Base-by-base conservation (phyloP, 2,329 filamentous ascomycete genomes). In the Fusarium buharicum region DNA sequence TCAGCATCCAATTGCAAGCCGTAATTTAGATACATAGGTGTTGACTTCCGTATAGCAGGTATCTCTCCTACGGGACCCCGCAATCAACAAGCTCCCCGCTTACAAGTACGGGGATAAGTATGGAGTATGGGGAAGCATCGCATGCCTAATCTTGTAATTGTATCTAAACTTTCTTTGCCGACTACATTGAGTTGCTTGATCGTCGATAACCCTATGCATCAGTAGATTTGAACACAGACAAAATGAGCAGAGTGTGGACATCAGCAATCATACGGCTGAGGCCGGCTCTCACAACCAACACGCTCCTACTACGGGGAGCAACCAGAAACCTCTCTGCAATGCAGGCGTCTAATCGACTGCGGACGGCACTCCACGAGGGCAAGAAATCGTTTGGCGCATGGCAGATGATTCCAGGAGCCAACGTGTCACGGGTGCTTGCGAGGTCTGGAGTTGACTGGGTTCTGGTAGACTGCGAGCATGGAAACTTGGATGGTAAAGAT, bases 381-480 rank as follows among this genome's bases (percentile, higher is more conserved):
- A 78, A 76, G 20, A 75, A 82, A 6, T 81, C 83, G 44, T 77
- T 86, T 64, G 86, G 86, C 4, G 78, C 83, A 49, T 89, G 85
- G 86, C 86, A 89, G 75, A 86, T 86, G 79, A 74, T 88, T 50
- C 86, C 86, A 0, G 84, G 85, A 0, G 78, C 81, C 39, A 87
- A 88, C 59, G 75, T 88, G 12, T 85, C 86, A 6, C 80, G 86
- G 49, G 74, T 81, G 16, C 76, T 91, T 43, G 87, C 89, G 2
- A 78, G 85, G 50, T 75, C 82, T 2, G 88, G 86, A 1, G 80
- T 88, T 2, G 88, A 90, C 70, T 90, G 88, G 81, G 84, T 91
- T 10, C 78, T 89, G 72, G 84, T 84, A 46, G 83, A 83, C 60
- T 82, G 81, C 52, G 83, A 83, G 66, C 82, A 84, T 65, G 82